A percentile compares a stretch with the other conserved stretches of the same genome.
phyloP scores from a whole-genome alignment of 495 filamentous ascomycete species.

The Lichina pygmaea region DNA sequence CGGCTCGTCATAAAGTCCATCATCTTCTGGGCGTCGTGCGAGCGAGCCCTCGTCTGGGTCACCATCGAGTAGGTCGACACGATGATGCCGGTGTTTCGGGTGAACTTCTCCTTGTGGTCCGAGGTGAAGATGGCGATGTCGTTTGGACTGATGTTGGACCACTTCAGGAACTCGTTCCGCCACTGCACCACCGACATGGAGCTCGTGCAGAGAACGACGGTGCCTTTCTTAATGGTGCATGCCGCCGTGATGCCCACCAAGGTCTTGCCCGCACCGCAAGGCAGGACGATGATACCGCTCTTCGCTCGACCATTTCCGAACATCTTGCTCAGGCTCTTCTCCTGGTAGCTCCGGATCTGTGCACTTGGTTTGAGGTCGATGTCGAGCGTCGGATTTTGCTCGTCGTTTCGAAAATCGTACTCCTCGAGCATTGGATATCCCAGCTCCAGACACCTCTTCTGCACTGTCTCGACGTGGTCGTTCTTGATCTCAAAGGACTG shows the following conservation, averaged over 20 bases:
- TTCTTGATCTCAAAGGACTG: constrained; percentile 85
- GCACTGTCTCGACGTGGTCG: constrained; percentile 52
- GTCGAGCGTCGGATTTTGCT: constrained; percentile 64
- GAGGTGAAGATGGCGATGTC: constrained; percentile 90
- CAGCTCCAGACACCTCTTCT: constrained; percentile 71
- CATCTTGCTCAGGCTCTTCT: constrained; percentile 95
- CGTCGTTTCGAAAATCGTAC: constrained; percentile 93
- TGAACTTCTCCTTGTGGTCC: constrained; percentile 75
- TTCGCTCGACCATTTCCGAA: constrained; percentile 94
- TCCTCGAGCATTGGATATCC: constrained; percentile 77
- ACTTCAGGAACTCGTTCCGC: constrained; percentile 85
- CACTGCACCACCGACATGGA: constrained; percentile 97
- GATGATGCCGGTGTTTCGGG: constrained; percentile 74
- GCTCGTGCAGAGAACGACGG: constrained; percentile 84
- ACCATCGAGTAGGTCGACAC: constrained; percentile 98
- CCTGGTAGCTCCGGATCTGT: constrained; percentile 77
- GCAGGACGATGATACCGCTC: constrained; percentile 90
- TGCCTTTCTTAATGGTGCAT: constrained; percentile 89
- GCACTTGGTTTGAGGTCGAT: constrained; percentile 73
- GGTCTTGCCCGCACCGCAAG: constrained; percentile 93
- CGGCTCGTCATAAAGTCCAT: constrained; percentile 83
- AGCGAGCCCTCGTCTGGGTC: constrained; percentile 57
- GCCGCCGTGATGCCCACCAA: constrained; percentile 90
- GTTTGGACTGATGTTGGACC: constrained; percentile 88
- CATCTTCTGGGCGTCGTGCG: constrained; percentile 87